phyloP scores from a whole-genome alignment of 2,329 filamentous ascomycete species.

The Cladorrhinum sp. region DNA sequence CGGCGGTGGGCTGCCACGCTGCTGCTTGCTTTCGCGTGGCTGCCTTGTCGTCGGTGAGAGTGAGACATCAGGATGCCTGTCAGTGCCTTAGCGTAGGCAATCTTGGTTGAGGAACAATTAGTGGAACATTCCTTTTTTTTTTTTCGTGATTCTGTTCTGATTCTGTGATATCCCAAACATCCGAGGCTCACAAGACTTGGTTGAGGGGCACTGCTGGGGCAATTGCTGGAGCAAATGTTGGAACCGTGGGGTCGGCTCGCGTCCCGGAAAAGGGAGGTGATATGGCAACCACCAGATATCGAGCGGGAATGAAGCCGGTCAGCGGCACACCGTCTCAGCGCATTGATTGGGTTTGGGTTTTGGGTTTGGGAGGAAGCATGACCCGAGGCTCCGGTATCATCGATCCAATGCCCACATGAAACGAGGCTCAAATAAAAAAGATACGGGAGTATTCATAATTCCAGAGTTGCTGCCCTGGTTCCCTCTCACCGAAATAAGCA shows the following conservation, averaged over 20 bases:
- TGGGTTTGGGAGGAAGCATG: neutral
- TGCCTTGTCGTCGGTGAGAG: neutral
- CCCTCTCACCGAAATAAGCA: neutral
- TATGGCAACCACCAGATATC: neutral
- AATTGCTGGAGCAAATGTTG: neutral
- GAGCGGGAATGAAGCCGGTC: neutral
- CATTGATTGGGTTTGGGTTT: neutral
- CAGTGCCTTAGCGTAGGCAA: neutral
- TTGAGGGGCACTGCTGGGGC: too few relatives aligned
- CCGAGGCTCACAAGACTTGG: too few relatives aligned
- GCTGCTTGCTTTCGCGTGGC: neutral
- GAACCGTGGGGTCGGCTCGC: neutral
- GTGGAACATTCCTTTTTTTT: too few relatives aligned
- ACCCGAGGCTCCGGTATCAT: slow-evolving; percentile 1
- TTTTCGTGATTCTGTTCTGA: neutral
- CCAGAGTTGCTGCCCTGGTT: too few relatives aligned
- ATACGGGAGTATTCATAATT: too few relatives aligned
- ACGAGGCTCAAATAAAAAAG: neutral
- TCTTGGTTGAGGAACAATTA: too few relatives aligned
- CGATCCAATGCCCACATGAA: neutral
- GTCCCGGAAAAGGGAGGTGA: neutral
- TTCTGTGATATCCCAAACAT: too few relatives aligned
- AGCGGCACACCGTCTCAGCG: neutral
- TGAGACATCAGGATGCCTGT: neutral
- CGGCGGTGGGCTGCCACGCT: too few relatives aligned